Percentiles rank a stretch among this genome's conserved stretches.
Conservation (phyloP, 495 filamentous ascomycete species). For the Aspergillus hancockii region DNA sequence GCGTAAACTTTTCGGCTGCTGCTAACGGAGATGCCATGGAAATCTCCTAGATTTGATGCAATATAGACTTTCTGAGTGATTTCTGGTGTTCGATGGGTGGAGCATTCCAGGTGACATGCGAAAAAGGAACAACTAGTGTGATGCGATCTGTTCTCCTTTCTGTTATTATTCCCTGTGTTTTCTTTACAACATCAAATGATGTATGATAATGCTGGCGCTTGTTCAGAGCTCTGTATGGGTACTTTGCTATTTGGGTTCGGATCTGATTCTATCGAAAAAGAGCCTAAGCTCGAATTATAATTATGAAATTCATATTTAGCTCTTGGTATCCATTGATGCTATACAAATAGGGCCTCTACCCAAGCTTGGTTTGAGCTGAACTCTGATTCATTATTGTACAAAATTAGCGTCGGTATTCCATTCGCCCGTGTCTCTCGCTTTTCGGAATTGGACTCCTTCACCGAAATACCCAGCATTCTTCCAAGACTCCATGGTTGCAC, state of each 20-base stretch:
- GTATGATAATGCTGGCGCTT: constrained; percentile 52
- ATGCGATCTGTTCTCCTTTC: constrained; percentile 23
- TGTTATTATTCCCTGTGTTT: constrained; percentile 28
- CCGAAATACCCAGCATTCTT: constrained; percentile 89
- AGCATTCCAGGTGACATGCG: constrained; percentile 19
- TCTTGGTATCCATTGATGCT: constrained; percentile 14
- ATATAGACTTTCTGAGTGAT: constrained; percentile 24
- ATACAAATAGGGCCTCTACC: constrained; percentile 6
- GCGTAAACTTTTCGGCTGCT: constrained; percentile 65
- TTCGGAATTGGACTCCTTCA: constrained; percentile 86
- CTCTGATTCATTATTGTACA: constrained; percentile 42
- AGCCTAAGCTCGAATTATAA: constrained; percentile 25
- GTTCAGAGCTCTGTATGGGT: constrained; percentile 27
- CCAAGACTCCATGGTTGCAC: constrained; percentile 83
- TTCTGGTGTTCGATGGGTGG: constrained; percentile 23
- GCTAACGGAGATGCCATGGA: constrained; percentile 86
- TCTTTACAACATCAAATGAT: constrained; percentile 38
- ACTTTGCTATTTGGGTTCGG: constrained; percentile 28
- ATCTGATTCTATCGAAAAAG: constrained; percentile 24
- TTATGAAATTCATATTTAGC: constrained; percentile 19
- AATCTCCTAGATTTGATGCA: constrained; percentile 55
- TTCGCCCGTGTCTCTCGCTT: constrained; percentile 51
- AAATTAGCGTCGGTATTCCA: constrained; percentile 69
- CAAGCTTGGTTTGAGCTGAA: not conserved
- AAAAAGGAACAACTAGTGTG: constrained; percentile 16